Conservation (phyloP, 352 stramenopile species). For the Phytophthora meadii region DNA sequence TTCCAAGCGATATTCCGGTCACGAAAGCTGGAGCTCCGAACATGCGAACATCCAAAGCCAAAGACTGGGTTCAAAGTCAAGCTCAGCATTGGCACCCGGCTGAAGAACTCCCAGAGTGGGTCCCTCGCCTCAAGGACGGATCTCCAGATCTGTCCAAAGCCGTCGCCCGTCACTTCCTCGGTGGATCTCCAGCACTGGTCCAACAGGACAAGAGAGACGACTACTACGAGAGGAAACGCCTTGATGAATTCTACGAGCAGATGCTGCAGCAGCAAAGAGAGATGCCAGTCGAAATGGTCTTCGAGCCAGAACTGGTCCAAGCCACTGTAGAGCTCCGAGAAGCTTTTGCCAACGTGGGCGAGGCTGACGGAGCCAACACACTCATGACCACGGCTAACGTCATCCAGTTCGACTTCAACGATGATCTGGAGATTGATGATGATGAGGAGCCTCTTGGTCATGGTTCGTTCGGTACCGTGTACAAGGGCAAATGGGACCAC, state of each 20-base stretch:
- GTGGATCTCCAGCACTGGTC: constrained; percentile 19
- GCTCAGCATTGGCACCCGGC: constrained; percentile 30
- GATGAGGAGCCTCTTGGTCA: constrained; percentile 25
- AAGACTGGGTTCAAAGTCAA: constrained; percentile 40
- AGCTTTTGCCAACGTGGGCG: constrained; percentile 25
- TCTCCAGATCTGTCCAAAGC: constrained; percentile 38
- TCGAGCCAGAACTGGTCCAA: constrained; percentile 22
- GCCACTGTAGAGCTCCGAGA: constrained; percentile 22
- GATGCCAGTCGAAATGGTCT: constrained; percentile 15
- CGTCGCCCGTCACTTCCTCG: constrained; percentile 34
- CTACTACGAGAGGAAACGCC: constrained; percentile 35
- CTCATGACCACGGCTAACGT: constrained; percentile 28
- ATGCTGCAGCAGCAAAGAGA: constrained; percentile 27
- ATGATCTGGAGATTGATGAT: constrained; percentile 30
- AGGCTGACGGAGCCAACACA: constrained; percentile 6
- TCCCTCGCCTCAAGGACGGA: constrained; percentile 40
- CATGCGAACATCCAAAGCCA: constrained; percentile 31
- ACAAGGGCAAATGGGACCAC: not conserved
- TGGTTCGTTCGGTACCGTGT: constrained; percentile 41
- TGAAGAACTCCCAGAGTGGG: constrained; percentile 29
- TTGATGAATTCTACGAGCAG: constrained; percentile 20
- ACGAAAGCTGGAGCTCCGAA: constrained; percentile 35
- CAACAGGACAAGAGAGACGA: constrained; percentile 24
- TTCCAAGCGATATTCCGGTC: constrained; percentile 26
- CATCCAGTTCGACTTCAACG: constrained; percentile 30